Evolutionary conservation across 2,329 filamentous ascomycete genomes (phyloP).

Genomic region (Alternaria sp.): DNA sequence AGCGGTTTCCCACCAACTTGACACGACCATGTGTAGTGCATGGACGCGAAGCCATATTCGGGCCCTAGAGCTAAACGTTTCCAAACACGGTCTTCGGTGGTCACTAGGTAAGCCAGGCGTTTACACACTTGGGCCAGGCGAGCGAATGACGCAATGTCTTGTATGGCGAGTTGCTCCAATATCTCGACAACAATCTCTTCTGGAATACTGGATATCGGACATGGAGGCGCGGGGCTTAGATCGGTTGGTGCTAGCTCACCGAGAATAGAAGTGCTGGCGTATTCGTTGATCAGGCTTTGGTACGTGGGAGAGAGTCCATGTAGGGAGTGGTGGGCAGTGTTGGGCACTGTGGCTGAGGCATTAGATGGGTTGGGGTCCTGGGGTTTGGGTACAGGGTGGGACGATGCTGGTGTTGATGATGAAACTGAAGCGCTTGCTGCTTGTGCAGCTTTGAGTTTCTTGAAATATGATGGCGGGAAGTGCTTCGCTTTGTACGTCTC

Average conservation of each 20-base stretch:
- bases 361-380: conserved; percentile 60
- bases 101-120: conserved; percentile 82
- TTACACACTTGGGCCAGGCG: conserved; percentile 85
- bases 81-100: conserved; percentile 88
- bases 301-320: conserved; percentile 65
- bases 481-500: conserved; percentile 90
- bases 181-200: conserved; percentile 87
- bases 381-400: conserved; percentile 43
- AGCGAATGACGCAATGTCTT: conserved; percentile 79
- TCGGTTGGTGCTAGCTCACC: conserved; percentile 74
- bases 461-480: conserved; percentile 71
- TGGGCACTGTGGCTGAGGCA: conserved; percentile 61
- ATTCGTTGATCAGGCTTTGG: conserved; percentile 77
- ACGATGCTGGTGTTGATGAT: conserved; percentile 37
- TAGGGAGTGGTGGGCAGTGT: conserved; percentile 66
- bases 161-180: conserved; percentile 73
- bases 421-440: conserved; percentile 4
- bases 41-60: conserved; percentile 80
- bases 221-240: conserved; percentile 76
- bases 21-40: conserved; percentile 82
- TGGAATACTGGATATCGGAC: conserved; percentile 79
- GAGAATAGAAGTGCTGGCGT: conserved; percentile 74
- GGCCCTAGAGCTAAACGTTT: conserved; percentile 73
- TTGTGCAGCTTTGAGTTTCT: conserved; percentile 36
- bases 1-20: conserved; percentile 63